Percentiles rank a stretch among this genome's conserved stretches.
Conservation (phyloP, 2,329 filamentous ascomycete genomes). For the Truncatella angustata region DNA sequence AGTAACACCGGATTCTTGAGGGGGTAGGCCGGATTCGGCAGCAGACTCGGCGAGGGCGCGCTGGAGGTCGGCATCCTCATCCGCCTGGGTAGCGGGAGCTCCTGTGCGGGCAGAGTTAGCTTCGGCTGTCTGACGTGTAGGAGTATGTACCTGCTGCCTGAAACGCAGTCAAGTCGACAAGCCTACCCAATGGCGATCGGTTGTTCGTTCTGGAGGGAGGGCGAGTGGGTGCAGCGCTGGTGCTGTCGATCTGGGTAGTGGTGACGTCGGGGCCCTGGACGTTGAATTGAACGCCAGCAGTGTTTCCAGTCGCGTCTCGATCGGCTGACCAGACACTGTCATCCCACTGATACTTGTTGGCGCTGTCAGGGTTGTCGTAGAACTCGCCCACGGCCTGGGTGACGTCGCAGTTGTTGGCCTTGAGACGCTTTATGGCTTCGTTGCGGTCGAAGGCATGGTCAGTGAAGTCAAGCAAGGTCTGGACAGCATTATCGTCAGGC, state of each 20-base stretch:
- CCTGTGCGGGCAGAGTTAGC: slow-evolving; percentile 31
- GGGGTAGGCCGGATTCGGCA: slow-evolving; percentile 46
- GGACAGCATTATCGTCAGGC: background rate
- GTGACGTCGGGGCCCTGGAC: slow-evolving; percentile 52
- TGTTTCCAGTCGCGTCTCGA: slow-evolving; percentile 44
- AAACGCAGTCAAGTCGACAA: slow-evolving; percentile 46
- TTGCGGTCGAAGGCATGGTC: background rate
- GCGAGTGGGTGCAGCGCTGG: slow-evolving; percentile 51
- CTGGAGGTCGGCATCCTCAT: slow-evolving; percentile 56
- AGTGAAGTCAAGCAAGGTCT: background rate
- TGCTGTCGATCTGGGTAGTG: slow-evolving; percentile 32
- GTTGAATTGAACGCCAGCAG: slow-evolving; percentile 52
- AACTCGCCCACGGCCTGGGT: slow-evolving; percentile 51
- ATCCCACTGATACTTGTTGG: slow-evolving; percentile 53
- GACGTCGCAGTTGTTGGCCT: slow-evolving; percentile 45
- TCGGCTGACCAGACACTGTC: slow-evolving; percentile 52
- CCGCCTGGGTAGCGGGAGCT: slow-evolving; percentile 34
- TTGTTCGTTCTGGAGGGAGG: slow-evolving; percentile 61
- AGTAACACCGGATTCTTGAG: slow-evolving; percentile 52
- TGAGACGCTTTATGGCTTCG: slow-evolving; percentile 5
- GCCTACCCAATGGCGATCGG: slow-evolving; percentile 53
- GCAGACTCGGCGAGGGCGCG: slow-evolving; percentile 56
- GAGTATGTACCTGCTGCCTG: slow-evolving; percentile 39
- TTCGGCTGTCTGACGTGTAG: slow-evolving; percentile 12
- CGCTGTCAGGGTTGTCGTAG: slow-evolving; percentile 43